Conservation (phyloP, 169 alveolate species). For the Cyclospora cayetanensis region DNA sequence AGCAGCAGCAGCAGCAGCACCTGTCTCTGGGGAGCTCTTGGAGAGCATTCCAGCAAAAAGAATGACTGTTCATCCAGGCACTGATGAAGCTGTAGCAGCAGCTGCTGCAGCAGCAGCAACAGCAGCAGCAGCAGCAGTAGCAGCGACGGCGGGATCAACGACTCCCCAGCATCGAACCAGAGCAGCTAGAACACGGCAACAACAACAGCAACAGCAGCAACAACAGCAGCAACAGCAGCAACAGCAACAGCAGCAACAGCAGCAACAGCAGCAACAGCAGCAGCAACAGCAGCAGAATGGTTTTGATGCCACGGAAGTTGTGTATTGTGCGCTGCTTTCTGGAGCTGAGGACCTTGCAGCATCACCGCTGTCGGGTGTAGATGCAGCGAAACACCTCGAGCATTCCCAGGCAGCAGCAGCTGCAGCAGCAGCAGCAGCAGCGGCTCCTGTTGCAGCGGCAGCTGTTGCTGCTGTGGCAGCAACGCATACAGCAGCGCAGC, state of each 20-base stretch:
- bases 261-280: conserved; percentile 37
- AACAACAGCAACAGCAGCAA: too few species aligned
- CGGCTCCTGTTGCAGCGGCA: conserved; percentile 10
- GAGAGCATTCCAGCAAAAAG: not conserved
- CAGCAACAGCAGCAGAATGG: conserved; percentile 50
- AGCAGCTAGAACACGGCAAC: conserved; percentile 28
- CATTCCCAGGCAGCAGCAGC: not conserved
- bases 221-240: too few species aligned
- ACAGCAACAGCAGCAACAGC: conserved; percentile 7
- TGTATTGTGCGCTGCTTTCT: conserved; percentile 3
- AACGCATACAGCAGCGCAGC: conserved; percentile 13
- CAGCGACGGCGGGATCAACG: not conserved
- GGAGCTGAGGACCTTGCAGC: conserved; percentile 47
- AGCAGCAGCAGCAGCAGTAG: conserved; percentile 42
- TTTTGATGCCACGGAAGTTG: conserved; percentile 25
- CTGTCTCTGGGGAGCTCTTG: not conserved
- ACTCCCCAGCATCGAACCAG: conserved; percentile 1
- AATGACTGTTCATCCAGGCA: not conserved
- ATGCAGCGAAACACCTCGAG: conserved; percentile 40
- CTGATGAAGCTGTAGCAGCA: not conserved
- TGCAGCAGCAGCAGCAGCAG: conserved; percentile 1
- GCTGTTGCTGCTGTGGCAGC: not conserved
- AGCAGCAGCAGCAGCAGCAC: conserved; percentile 46
- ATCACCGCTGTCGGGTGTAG: not conserved
- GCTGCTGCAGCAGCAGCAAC: too few species aligned